Conservation (phyloP, 306 rosid genomes). For the Malus fusca region DNA sequence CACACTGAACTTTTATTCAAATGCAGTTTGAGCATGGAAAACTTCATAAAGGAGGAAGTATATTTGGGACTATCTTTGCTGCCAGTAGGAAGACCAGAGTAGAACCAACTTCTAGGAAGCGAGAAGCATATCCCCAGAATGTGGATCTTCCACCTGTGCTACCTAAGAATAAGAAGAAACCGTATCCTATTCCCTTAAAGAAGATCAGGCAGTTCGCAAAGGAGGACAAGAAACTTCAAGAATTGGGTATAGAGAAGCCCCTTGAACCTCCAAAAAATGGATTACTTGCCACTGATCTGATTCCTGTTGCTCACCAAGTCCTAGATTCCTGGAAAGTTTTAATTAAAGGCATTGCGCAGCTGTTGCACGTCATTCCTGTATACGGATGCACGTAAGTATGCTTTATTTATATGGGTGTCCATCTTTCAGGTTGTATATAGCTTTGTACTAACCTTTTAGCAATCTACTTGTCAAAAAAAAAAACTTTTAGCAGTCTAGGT, state of each 20-base stretch:
- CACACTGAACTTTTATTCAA: constrained; percentile 10
- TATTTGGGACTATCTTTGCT: constrained; percentile 24
- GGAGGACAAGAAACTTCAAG: constrained; percentile 59
- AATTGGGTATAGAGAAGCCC: constrained; percentile 76
- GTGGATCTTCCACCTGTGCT: constrained; percentile 63
- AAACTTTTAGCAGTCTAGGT: background rate
- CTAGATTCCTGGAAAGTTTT: constrained; percentile 80
- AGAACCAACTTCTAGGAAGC: constrained; percentile 27
- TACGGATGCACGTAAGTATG: constrained; percentile 74
- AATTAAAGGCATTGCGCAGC: constrained; percentile 72
- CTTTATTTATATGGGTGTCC: background rate
- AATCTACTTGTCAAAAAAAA: too few species aligned
- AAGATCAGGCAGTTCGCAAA: constrained; percentile 59
- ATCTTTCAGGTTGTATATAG: background rate
- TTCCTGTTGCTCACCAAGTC: constrained; percentile 81
- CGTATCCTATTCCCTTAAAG: constrained; percentile 73
- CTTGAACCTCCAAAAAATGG: constrained; percentile 87
- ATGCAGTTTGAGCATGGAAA: constrained; percentile 45
- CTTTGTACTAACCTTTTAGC: background rate
- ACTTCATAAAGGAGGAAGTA: constrained; percentile 23
- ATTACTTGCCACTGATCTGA: constrained; percentile 60
- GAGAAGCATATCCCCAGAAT: constrained; percentile 45
- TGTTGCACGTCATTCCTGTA: constrained; percentile 68
- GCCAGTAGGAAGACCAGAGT: constrained; percentile 39
- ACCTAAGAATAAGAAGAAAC: constrained; percentile 82